Evolutionary conservation across 2,329 filamentous ascomycete species (phyloP).

Genomic region (Penicillium palitans): DNA sequence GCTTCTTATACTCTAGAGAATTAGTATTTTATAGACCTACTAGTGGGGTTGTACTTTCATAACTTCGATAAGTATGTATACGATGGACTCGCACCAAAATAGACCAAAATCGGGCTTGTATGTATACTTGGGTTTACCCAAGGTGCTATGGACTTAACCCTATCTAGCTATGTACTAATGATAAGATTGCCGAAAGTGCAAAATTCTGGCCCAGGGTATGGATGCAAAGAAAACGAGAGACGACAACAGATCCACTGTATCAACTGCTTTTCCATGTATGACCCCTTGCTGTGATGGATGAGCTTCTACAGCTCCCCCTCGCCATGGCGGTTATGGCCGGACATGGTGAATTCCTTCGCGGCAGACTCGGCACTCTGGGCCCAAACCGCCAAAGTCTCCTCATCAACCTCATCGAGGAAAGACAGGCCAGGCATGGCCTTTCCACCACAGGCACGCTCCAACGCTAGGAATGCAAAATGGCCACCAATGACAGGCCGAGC

Average conservation of each 20-base stretch:
- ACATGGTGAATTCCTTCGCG: slow-evolving; percentile 20
- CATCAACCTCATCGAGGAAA: slow-evolving; percentile 44
- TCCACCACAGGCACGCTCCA: slow-evolving; percentile 76
- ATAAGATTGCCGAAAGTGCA: slow-evolving; percentile 2
- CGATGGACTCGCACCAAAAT: not conserved
- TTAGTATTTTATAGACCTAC: not conserved
- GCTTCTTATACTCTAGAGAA: not conserved
- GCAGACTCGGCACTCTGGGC: slow-evolving; percentile 27
- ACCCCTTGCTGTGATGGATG: not conserved
- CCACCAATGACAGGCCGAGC: slow-evolving; percentile 81
- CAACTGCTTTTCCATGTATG: not conserved
- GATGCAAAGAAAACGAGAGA: slow-evolving; percentile 2
- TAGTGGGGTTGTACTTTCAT: not conserved
- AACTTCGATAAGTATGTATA: not conserved
- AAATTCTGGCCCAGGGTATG: not conserved
- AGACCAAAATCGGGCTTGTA: not conserved
- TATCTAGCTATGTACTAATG: slow-evolving; percentile 10
- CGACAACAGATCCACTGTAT: not conserved
- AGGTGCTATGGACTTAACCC: not conserved
- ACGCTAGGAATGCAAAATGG: slow-evolving; percentile 81
- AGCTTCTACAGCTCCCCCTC: slow-evolving; percentile 28
- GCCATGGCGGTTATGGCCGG: slow-evolving; percentile 18
- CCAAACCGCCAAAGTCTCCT: slow-evolving; percentile 25
- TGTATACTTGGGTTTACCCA: not conserved
- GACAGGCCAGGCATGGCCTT: slow-evolving; percentile 60